These are phyloP conservation scores for Oryza meridionalis DNA, from an alignment of 176 grass and related monocot genomes.

Conservation along the genomic window DNA sequence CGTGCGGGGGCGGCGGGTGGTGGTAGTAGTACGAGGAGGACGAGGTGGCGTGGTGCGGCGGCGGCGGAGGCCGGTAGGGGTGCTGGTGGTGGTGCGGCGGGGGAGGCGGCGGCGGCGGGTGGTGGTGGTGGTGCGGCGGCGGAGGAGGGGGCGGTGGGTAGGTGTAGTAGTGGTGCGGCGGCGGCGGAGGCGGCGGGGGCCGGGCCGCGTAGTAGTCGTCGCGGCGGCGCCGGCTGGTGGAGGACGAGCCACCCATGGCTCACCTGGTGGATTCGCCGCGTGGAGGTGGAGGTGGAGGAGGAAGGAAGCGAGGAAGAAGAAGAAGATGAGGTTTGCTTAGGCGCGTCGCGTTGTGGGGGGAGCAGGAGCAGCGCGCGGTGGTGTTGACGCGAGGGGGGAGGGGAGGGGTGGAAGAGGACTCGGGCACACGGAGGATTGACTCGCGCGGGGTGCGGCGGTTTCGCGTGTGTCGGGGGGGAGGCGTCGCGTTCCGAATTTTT, in stretches of 20 bases:
- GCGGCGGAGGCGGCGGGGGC: background rate
- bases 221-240: constrained; percentile 49
- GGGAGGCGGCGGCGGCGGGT: background rate
- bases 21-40: constrained; percentile 43
- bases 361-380: constrained; percentile 8
- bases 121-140: background rate
- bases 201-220: constrained; percentile 54
- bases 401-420: background rate
- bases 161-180: constrained; percentile 50
- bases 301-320: background rate
- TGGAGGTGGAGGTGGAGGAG: background rate
- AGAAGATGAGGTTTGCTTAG: constrained; percentile 26
- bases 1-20: constrained; percentile 42
- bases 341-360: constrained; percentile 8
- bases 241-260: constrained; percentile 58
- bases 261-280: constrained; percentile 14
- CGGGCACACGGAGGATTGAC: background rate
- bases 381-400: constrained; percentile 30
- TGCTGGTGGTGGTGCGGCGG: background rate
- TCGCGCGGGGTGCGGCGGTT: background rate
- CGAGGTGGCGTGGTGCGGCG: constrained; percentile 11
- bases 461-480: background rate
- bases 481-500: background rate
- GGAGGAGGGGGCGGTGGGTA: constrained; percentile 6
- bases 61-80: background rate